Conservation (phyloP, 2,329 filamentous ascomycete species). For the Cytospora mali region DNA sequence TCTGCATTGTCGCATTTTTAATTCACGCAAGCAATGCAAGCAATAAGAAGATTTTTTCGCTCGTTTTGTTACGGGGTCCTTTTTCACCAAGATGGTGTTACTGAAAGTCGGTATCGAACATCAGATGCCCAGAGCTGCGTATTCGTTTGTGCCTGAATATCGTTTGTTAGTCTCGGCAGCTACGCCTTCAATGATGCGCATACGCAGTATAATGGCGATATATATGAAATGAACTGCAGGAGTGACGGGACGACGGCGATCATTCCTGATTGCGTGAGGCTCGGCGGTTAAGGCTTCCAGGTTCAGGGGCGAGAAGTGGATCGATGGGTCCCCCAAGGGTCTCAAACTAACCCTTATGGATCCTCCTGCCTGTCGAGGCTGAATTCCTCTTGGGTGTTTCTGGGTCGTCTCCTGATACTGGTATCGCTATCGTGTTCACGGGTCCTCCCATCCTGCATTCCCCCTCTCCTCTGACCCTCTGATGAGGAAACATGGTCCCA, state of each 20-base stretch:
- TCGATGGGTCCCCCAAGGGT: conserved; percentile 20
- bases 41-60: background rate
- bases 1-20: conserved; percentile 1
- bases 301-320: conserved; percentile 23
- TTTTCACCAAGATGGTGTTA: background rate
- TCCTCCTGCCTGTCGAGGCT: background rate
- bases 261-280: conserved; percentile 4
- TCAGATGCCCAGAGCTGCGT: no score
- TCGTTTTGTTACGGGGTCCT: background rate
- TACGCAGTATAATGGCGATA: no score
- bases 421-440: background rate
- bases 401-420: background rate
- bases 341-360: conserved; percentile 19
- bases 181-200: no score
- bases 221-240: no score
- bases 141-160: no score
- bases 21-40: background rate
- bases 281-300: conserved; percentile 22
- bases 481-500: background rate
- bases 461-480: background rate
- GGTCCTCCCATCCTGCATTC: background rate
- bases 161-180: no score
- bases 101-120: no score
- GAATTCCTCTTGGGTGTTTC: conserved; percentile 5
- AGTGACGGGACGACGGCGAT: background rate